phyloP scores from a whole-genome alignment of 768 basidiomycete species.

The Hydnomerulius pinastri region DNA sequence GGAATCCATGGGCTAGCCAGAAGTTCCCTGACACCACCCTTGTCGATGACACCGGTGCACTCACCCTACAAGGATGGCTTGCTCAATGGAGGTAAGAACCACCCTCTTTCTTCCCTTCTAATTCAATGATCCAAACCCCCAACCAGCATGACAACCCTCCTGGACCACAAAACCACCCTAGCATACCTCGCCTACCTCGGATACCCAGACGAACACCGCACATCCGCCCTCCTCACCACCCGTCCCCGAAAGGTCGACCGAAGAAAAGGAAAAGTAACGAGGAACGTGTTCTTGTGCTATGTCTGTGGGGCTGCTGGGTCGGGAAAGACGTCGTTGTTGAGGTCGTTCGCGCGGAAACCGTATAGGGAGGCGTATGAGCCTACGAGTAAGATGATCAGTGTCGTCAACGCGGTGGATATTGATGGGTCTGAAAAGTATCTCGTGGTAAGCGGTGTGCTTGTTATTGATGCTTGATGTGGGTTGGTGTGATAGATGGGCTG shows the following conservation, averaged over 20 bases:
- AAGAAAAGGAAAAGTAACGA: constrained; percentile 81
- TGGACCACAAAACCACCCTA: constrained; percentile 90
- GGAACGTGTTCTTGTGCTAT: constrained; percentile 93
- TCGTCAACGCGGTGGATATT: constrained; percentile 94
- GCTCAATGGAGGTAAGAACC: constrained; percentile 95
- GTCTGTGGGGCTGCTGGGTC: constrained; percentile 95
- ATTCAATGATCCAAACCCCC: not conserved
- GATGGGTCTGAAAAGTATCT: constrained; percentile 95
- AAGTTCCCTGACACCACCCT: constrained; percentile 91
- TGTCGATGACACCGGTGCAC: constrained; percentile 82
- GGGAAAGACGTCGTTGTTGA: constrained; percentile 87
- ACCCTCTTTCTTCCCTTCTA: constrained; percentile 1
- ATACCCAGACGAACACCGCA: constrained; percentile 78
- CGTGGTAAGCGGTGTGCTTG: constrained; percentile 62
- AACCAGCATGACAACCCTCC: constrained; percentile 89
- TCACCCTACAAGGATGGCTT: constrained; percentile 97
- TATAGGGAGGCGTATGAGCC: constrained; percentile 79
- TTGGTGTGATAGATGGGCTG: too few relatives aligned
- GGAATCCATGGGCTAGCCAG: constrained; percentile 93
- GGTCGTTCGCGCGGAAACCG: constrained; percentile 83
- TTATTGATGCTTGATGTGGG: not conserved
- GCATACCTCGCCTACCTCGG: constrained; percentile 96
- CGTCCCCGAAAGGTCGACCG: constrained; percentile 83
- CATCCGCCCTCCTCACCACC: constrained; percentile 83
- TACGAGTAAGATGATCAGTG: constrained; percentile 86